Conservation (phyloP, 768 basidiomycete genomes). For the Termitomyces heimii region DNA sequence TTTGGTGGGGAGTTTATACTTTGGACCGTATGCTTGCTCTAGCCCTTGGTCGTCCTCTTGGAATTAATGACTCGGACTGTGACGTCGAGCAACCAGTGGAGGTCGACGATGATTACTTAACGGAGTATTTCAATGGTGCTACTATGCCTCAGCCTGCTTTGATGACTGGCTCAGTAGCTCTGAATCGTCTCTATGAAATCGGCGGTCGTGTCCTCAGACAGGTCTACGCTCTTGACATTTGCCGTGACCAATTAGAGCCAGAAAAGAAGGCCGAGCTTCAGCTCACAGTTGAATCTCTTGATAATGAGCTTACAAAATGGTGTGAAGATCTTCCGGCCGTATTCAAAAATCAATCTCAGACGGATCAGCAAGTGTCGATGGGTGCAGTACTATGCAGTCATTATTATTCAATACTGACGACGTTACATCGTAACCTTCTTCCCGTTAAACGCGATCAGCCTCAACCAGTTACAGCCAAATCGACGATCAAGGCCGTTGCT, state of each 20-base stretch:
- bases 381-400: conserved; percentile 83
- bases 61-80: conserved; percentile 85
- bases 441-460: conserved; percentile 72
- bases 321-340: conserved; percentile 68
- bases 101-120: conserved; percentile 74
- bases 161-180: conserved; percentile 77
- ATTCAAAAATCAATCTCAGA: conserved; percentile 71
- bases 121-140: conserved; percentile 66
- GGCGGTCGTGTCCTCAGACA: conserved; percentile 76
- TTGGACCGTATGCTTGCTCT: conserved; percentile 91
- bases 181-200: conserved; percentile 78
- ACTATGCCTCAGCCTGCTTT: conserved; percentile 54
- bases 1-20: conserved; percentile 93
- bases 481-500: conserved; percentile 74
- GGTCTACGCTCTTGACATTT: conserved; percentile 77
- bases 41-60: conserved; percentile 82
- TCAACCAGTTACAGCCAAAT: conserved; percentile 60
- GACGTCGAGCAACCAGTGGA: conserved; percentile 83
- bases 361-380: conserved; percentile 80
- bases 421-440: conserved; percentile 83
- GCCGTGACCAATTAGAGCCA: conserved; percentile 66
- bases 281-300: conserved; percentile 69
- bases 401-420: conserved; percentile 84
- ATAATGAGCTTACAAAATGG: conserved; percentile 76
- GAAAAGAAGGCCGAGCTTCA: conserved; percentile 76